phyloP scores from a whole-genome alignment of 2,329 filamentous ascomycete genomes.

The Colletotrichum australisinense region DNA sequence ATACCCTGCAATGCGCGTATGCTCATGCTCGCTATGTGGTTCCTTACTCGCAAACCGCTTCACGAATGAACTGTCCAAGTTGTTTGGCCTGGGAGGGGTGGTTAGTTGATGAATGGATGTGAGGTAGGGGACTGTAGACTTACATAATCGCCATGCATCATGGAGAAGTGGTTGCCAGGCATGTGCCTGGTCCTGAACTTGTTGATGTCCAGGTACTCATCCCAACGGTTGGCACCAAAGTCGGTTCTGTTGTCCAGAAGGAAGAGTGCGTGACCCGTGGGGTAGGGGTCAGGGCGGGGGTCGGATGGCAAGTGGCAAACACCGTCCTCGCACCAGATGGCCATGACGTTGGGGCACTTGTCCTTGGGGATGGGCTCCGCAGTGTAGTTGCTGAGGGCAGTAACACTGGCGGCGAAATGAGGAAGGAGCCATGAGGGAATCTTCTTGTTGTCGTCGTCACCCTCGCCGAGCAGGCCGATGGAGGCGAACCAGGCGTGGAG shows the following conservation, averaged over 20 bases:
- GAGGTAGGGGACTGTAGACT: slow-evolving; percentile 32
- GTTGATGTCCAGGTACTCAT: slow-evolving; percentile 69
- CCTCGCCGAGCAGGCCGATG: slow-evolving; percentile 76
- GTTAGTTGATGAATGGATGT: slow-evolving; percentile 34
- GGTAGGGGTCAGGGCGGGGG: slow-evolving; percentile 71
- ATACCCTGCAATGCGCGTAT: slow-evolving; percentile 31
- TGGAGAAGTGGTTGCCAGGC: slow-evolving; percentile 80
- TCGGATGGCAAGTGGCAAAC: slow-evolving; percentile 76
- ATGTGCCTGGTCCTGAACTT: slow-evolving; percentile 75
- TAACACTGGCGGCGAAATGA: slow-evolving; percentile 77
- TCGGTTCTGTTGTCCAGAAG: slow-evolving; percentile 79
- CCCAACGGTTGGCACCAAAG: slow-evolving; percentile 78
- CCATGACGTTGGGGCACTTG: slow-evolving; percentile 69
- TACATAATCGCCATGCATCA: slow-evolving; percentile 73
- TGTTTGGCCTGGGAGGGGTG: slow-evolving; percentile 46
- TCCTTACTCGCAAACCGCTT: slow-evolving; percentile 44
- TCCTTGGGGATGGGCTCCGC: slow-evolving; percentile 70
- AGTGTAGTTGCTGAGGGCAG: slow-evolving; percentile 76
- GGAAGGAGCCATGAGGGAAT: slow-evolving; percentile 79
- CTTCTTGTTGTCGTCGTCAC: slow-evolving; percentile 62
- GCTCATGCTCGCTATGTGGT: slow-evolving; percentile 21
- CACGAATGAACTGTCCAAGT: slow-evolving; percentile 47
- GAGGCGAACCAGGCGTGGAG: slow-evolving; percentile 80
- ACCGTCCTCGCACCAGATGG: slow-evolving; percentile 80
- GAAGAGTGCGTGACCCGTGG: slow-evolving; percentile 73